Evolutionary conservation across 1,284 basidiomycete species (phyloP), one percentile per base, ranked within the genome.

Genomic region (Moniliella sp.): DNA sequence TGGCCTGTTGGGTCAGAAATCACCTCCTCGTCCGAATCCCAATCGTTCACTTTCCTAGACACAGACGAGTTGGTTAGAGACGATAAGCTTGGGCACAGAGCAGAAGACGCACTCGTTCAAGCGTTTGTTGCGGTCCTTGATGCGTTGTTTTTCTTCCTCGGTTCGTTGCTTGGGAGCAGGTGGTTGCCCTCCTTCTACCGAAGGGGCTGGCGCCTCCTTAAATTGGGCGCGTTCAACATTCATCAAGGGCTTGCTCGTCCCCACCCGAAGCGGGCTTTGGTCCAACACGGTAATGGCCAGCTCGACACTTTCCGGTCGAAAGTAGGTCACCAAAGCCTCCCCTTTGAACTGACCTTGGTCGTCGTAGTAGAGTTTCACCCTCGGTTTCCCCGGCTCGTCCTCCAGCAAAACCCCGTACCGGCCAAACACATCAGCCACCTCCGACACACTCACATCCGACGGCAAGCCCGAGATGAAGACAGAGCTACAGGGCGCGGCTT

Each of bases 321-420:
- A 91, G 62, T 81, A 99, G 28, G 93, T 83, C 36, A 99, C 75
- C 41, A 97, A 65, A 1, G 88, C 88, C 45, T 97, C 88, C 18
- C 91, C 88, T 50, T 74, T 91, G 62, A 94, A 94, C 18, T 68
- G 63, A n/a, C 83, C 83, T 7, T n/a, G 8, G 7, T 23, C 21
- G 7, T 23, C 21, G n/a, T 23, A 23, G 61, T 99, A 97, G 65
- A 97, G 69, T 66, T 97, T 93, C 59, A 94, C 71, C 46, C 86
- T 78, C 9, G 78, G 76, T 33, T 78, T 69, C 8, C 82, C 83
- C 9, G 74, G 66, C 48, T 86, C 77, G 46, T 83, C 83, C 53
- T 91, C 79, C 55, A 93, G 76, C 36, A 97, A 73, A 15, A 97
- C 72, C 5, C 88, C 88, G 46, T 76, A 93, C 53, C 75, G 81